Base-by-base conservation (phyloP, 2,329 filamentous ascomycete genomes). In the Colletotrichum incanum region DNA sequence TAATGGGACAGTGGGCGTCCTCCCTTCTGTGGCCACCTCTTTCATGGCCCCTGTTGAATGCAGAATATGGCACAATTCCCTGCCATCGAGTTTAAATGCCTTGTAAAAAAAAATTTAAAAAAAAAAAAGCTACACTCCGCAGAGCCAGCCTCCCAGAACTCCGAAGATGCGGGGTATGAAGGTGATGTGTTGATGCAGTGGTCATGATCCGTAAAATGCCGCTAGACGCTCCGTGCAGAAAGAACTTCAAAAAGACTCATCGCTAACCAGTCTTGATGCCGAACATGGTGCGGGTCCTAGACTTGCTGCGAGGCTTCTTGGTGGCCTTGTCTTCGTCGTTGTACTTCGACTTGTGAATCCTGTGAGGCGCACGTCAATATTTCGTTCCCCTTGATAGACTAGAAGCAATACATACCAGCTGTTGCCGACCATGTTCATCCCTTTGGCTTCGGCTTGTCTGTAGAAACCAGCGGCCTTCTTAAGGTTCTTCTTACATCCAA, bases 341-440 rank as follows among this genome's bases (percentile, higher is more conserved):
- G 81, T 98, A 98, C 80, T 98, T 98, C 69, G 94, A 85, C 82
- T 98, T 98, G 86, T 98, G 95, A 77, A 98, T 98, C 95, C 95
- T 98, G 41, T 16, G 70, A 12, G 18, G 67, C 71, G 28, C 75
- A 71, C 11, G 56, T 73, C 47, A 73, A 74, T 67, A 28, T 72
- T 37, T n/a, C 8, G 14, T 67, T 65, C 56, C 55, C 37, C 55
- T n/a, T 39, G n/a, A 12, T 41, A 5, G 28, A 14, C 9, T 61
- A 54, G 23, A 9, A 26, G 26, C 41, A 52, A 72, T 69, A 89
- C 94, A 80, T 87, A 98, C 96, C 96, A 99, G 86, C 95, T 98
- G 81, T 98, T 98, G 67, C 96, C 96, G 68, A 98, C 93, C 95
- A 98, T 98, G 82, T 91, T 97, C 87, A 98, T 95, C 8, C 96